A percentile compares a stretch with the other conserved stretches of the same genome.
Conservation (phyloP, 1,284 basidiomycete genomes). For the Mycosarcoma maydis region DNA sequence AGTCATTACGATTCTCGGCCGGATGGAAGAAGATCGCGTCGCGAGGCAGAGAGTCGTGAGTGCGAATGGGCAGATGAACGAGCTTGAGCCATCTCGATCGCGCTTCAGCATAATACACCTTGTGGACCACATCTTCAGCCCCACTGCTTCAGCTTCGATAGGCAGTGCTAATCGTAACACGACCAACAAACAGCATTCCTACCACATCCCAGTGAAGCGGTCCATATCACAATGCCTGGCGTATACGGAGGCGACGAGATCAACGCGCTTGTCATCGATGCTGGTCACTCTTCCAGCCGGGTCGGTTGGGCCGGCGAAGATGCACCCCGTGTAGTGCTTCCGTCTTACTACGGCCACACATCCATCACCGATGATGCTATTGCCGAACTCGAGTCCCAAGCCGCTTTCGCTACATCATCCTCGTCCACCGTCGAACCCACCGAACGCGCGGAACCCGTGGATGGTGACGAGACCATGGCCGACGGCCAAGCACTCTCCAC, state of each 20-base stretch:
- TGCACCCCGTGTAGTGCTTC: slow-evolving; percentile 88
- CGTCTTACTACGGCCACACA: slow-evolving; percentile 86
- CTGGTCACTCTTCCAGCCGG: slow-evolving; percentile 87
- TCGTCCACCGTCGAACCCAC: slow-evolving; percentile 11
- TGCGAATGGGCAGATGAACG: no score
- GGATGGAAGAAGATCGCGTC: slow-evolving; percentile 38
- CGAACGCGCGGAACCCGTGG: no score
- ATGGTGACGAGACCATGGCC: slow-evolving; percentile 31
- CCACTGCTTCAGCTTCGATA: background rate
- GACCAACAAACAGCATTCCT: no score
- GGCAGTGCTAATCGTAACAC: no score
- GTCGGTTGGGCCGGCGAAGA: slow-evolving; percentile 94
- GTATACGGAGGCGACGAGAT: slow-evolving; percentile 77
- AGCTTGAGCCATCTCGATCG: slow-evolving; percentile 20
- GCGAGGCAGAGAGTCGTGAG: slow-evolving; percentile 23
- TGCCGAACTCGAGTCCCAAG: slow-evolving; percentile 35
- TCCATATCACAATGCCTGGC: slow-evolving; percentile 53
- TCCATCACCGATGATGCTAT: slow-evolving; percentile 67
- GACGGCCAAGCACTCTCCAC: slow-evolving; percentile 17
- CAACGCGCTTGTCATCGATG: slow-evolving; percentile 92
- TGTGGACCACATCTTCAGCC: background rate
- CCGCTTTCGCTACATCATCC: slow-evolving; percentile 19
- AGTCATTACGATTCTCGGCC: slow-evolving; percentile 16
- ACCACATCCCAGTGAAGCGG: background rate
- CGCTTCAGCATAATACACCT: no score